Base-by-base conservation (phyloP, 768 basidiomycete species). In the Suillus americanus region DNA sequence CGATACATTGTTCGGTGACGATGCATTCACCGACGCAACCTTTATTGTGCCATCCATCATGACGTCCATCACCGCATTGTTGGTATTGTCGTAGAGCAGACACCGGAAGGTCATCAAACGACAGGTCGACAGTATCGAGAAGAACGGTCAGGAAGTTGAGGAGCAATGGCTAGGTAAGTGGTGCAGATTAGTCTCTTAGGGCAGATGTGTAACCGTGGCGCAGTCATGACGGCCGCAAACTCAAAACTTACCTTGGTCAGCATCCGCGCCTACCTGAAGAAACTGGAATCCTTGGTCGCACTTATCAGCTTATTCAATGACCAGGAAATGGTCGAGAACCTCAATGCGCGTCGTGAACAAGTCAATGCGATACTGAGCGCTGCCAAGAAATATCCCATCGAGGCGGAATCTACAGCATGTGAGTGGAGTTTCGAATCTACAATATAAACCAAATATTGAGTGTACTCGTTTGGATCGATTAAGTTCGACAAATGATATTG, bases 401-500 rank as follows among this genome's bases (percentile, higher is more conserved):
- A 25, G 48, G 25, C 25, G 8, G 25, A 50, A 50, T 50, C 14
- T 3, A 50, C 16, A 4, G 20, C 25, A 50, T 28, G 48, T 50
- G 48, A 50, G 48, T 16, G 3, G 2, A 13, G 20, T 2, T 82
- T 88, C 76, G 87, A 89, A 69, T 79, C 85, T 51, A 89, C 86
- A 2, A 82, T 88, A 67, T 88, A 86, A 71, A 86, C 86, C 2
- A 87, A 89, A 77, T 89, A 88, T 87, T 85, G 71, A 23, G 16
- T 23, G 14, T 16, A 57, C 23, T 38, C 14, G 37, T 59, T 60
- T 53, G 48, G 37, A 30, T 20, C 12, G 7, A 43, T 13, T 59
- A 38, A 38, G 63, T 53, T 25, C 40, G 8, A 10, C 33, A 25
- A 50, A 50, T 50, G 48, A 28, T 50, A 16, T 23, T 23, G 28